phyloP scores from a whole-genome alignment of 495 filamentous ascomycete genomes.

The Penicillium parvum region DNA sequence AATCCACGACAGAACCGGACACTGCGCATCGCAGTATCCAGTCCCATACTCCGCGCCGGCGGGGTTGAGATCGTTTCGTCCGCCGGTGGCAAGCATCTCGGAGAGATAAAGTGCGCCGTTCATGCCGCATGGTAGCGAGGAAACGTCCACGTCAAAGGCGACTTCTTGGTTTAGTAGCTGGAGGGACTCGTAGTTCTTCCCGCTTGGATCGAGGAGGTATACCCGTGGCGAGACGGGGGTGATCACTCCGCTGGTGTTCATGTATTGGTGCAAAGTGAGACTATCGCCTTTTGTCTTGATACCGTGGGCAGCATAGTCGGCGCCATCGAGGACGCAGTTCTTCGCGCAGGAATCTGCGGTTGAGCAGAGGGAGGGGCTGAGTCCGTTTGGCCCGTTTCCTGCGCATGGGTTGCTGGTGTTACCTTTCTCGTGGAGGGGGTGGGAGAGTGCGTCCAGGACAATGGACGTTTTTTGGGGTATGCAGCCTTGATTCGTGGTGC shows the following conservation, averaged over 20 bases:
- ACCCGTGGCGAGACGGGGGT: slow-evolving; percentile 49
- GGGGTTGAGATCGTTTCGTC: slow-evolving; percentile 50
- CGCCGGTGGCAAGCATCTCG: slow-evolving; percentile 57
- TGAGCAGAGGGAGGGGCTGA: slow-evolving; percentile 45
- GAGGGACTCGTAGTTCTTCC: slow-evolving; percentile 56
- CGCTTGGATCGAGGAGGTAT: slow-evolving; percentile 54
- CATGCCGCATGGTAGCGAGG: slow-evolving; percentile 57
- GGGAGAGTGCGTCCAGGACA: slow-evolving; percentile 38
- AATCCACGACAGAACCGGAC: slow-evolving; percentile 51
- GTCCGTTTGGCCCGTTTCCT: slow-evolving; percentile 33
- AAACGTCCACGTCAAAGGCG: slow-evolving; percentile 60
- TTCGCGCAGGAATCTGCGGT: slow-evolving; percentile 41
- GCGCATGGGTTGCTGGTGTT: slow-evolving; percentile 15
- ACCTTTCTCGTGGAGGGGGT: slow-evolving; percentile 41
- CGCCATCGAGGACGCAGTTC: slow-evolving; percentile 51
- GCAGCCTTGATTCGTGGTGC: slow-evolving; percentile 34
- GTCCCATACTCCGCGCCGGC: slow-evolving; percentile 62
- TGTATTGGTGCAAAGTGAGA: slow-evolving; percentile 43
- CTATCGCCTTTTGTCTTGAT: slow-evolving; percentile 39
- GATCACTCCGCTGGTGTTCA: slow-evolving; percentile 22
- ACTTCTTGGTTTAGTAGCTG: slow-evolving; percentile 56
- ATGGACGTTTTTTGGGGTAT: slow-evolving; percentile 34
- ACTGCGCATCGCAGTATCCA: slow-evolving; percentile 70
- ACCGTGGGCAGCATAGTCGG: slow-evolving; percentile 44
- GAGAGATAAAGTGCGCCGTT: slow-evolving; percentile 66